These are phyloP conservation scores for Talaromyces stipitatus DNA, from an alignment of 495 filamentous ascomycete genomes.

Conservation along the genomic window DNA sequence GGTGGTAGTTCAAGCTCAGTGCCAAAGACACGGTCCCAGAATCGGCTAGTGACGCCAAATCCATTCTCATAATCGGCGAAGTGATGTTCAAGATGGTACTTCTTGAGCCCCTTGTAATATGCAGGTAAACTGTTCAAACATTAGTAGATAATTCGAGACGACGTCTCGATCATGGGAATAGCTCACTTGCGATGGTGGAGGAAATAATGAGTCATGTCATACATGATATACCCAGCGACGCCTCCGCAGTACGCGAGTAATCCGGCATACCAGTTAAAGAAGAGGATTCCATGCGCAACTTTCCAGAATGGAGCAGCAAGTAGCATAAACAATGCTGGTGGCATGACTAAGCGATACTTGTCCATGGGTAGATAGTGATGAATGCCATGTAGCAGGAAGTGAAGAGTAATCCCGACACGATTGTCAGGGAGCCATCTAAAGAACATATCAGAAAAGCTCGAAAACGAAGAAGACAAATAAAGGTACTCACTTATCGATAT, in stretches of 20 bases:
- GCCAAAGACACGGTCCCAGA: slow-evolving; percentile 92
- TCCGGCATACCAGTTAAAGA: slow-evolving; percentile 75
- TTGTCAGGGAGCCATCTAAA: slow-evolving; percentile 84
- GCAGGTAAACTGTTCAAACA: slow-evolving; percentile 53
- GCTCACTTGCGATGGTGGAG: slow-evolving; percentile 90
- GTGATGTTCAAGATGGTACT: slow-evolving; percentile 94
- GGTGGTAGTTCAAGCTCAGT: slow-evolving; percentile 58
- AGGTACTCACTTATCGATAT: slow-evolving; percentile 72
- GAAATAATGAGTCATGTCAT: slow-evolving; percentile 98
- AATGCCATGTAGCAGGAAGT: slow-evolving; percentile 94
- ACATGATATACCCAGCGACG: slow-evolving; percentile 91
- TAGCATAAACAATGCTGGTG: slow-evolving; percentile 76
- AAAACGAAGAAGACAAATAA: neutral
- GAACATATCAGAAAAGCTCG: slow-evolving; percentile 4
- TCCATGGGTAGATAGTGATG: slow-evolving; percentile 99
- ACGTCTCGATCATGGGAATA: neutral
- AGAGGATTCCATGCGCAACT: slow-evolving; percentile 77
- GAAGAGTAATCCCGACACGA: slow-evolving; percentile 74
- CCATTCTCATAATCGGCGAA: slow-evolving; percentile 95
- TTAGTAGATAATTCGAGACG: neutral
- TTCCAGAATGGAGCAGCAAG: slow-evolving; percentile 92
- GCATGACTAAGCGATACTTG: slow-evolving; percentile 94
- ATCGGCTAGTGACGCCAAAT: slow-evolving; percentile 96
- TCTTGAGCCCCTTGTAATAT: slow-evolving; percentile 87
- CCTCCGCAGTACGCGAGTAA: slow-evolving; percentile 77